Evolutionary conservation across 2,329 filamentous ascomycete genomes (phyloP), one percentile per base, ranked within the genome.

Genomic region (Thielaviopsis musarum): DNA sequence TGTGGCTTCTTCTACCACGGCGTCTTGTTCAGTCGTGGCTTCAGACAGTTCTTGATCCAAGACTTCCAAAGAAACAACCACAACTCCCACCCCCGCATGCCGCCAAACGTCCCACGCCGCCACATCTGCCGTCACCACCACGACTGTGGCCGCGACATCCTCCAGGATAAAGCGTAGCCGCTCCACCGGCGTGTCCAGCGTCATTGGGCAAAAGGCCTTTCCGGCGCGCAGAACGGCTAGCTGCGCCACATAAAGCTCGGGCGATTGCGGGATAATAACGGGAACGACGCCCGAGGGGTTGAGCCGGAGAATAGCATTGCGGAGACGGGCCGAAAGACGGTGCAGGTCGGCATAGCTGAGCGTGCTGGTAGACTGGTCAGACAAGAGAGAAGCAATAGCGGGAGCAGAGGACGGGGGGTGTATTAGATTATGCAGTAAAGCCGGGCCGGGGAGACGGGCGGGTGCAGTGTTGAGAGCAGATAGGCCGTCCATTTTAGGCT

Each of bases 121-220:
- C 56, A 82, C 71, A 4, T 74, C 72, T 17, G 72, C 66, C 0
- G 78, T 82, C 0, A 84, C 87, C 52, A 95, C 71, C 28, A 94
- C 72, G 0, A 94, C 68, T 7, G 71, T 73, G 6, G 90, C 88
- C 12, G 76, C 74, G 48, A 94, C 80, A 74, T 96, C 89, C n/a
- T 79, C 69, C 17, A 91, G 70, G 56, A 95, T 91, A 68, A 95
- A 95, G 56, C 77, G 80, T 52, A 95, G 76, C 55, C 91, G 78
- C 58, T 95, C 88, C 3, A 75, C 69, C 0, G 91, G 91, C 0
- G 84, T 81, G 69, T 95, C 90, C 55, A 87, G 76, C 62, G 85
- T 85, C 59, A 96, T 73, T 0, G 91, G 90, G 64, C 90, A 95
- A 66, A 95, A 95, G 0, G 88, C 88, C 41, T 80, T 87, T 6